Base-by-base conservation (phyloP, 2,329 filamentous ascomycete species). In the Gnomoniopsis sp. region DNA sequence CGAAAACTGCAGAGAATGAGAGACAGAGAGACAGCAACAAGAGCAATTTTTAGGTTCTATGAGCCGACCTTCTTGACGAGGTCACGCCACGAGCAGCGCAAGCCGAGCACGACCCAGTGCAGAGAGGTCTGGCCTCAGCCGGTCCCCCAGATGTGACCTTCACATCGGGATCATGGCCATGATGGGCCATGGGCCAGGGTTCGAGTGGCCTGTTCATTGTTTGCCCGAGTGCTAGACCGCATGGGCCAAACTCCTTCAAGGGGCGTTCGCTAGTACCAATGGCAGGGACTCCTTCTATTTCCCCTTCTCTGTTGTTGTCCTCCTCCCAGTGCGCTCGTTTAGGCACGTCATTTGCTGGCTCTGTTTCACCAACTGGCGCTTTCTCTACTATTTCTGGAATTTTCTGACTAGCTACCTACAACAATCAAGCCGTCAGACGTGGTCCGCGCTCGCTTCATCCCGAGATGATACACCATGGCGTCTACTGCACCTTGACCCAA, bases 361-460 rank as follows among this genome's bases (percentile, higher is more conserved):
- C 47, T 61, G 59, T 59, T 59, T 59, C 56, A 61, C 59, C 52
- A 57, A 54, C 56, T 36, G 48, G 26, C 41, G 47, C 38, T 49
- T 57, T 33, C n/a, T 55, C 21, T 26, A n/a, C 59, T 61, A 61
- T 61, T 61, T 50, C 33, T 41, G 59, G 44, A 55, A 54, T 48
- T 52, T 36, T 34, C 49, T 55, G n/a, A 19, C 53, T 23, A 46
- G 47, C 59, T 38, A 61, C 22, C 41, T 33, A 47, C 59, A 46
- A 58, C 30, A 51, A 49, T 12, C 15, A 50, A 52, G 26, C 52
- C 57, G 47, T 51, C 51, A 46, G 47, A 46, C 56, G 55, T 58
- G 44, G 36, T 56, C 51, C 52, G 56, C 57, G 30, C 59, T 56
- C 56, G 56, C 59, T 59, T 59, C 52, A 41, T 52, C 51, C 59